phyloP scores from a whole-genome alignment of 495 filamentous ascomycete species.

The Aspergillus sparsus region DNA sequence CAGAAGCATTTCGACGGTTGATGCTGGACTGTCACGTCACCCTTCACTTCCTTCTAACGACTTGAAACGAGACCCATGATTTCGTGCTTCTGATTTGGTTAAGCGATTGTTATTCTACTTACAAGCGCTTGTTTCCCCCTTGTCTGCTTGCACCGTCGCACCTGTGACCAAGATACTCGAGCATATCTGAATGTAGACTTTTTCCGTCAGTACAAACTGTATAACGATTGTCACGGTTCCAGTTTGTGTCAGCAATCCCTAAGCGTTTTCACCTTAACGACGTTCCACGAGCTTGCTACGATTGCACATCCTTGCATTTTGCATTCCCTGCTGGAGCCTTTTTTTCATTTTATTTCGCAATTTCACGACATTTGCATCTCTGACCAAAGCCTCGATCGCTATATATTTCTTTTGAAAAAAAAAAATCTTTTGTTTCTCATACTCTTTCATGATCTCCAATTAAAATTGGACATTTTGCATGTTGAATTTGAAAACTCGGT shows the following conservation, averaged over 20 bases:
- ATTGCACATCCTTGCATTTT: conserved; percentile 39
- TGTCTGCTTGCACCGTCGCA: conserved; percentile 1
- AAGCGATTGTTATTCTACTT: conserved; percentile 34
- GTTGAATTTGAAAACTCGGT: not conserved
- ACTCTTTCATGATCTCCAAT: conserved; percentile 12
- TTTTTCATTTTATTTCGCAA: conserved; percentile 22
- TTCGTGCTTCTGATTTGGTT: conserved; percentile 38
- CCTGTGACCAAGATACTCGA: not conserved
- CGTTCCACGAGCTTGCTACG: conserved; percentile 39
- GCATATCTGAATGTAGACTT: conserved; percentile 21
- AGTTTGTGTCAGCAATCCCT: conserved; percentile 24
- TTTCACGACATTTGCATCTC: conserved; percentile 29
- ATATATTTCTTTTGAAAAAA: conserved; percentile 3
- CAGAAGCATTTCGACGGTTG: conserved; percentile 21
- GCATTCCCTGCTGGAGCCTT: conserved; percentile 30
- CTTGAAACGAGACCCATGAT: conserved; percentile 60
- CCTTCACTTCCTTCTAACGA: conserved; percentile 50
- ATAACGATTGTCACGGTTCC: conserved; percentile 22
- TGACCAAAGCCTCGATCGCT: conserved; percentile 11
- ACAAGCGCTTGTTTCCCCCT: conserved; percentile 25
- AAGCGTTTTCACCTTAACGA: conserved; percentile 38
- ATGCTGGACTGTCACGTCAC: conserved; percentile 30
- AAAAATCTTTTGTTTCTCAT: too few relatives aligned
- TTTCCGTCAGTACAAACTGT: conserved; percentile 20
- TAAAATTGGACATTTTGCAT: not conserved